Conservation (phyloP, 768 basidiomycete genomes). For the Boletellus emodensis region DNA sequence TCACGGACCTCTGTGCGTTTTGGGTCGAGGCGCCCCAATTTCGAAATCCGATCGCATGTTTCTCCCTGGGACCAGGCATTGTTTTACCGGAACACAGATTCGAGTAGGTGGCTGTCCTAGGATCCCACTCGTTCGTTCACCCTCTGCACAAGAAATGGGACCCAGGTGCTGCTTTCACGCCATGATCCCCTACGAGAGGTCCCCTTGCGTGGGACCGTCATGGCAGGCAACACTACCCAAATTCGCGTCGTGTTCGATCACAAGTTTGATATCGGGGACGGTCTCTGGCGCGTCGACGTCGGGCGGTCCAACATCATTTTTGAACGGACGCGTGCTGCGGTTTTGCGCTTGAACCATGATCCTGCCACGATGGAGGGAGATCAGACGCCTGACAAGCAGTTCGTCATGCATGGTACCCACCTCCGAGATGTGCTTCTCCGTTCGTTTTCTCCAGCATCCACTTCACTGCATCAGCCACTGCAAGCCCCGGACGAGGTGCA, state of each 20-base stretch:
- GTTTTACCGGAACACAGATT: conserved; percentile 64
- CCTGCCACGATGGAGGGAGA: conserved; percentile 38
- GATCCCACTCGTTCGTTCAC: conserved; percentile 1
- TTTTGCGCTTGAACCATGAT: conserved; percentile 54
- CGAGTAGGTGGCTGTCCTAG: conserved; percentile 45
- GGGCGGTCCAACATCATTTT: conserved; percentile 63
- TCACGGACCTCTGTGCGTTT: conserved; percentile 62
- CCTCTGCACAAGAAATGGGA: conserved; percentile 53
- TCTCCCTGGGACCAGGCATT: conserved; percentile 60
- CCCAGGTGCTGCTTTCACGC: conserved; percentile 61
- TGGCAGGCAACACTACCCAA: conserved; percentile 46
- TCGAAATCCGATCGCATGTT: conserved; percentile 64
- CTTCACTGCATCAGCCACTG: conserved; percentile 28
- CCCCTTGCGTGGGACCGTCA: conserved; percentile 52
- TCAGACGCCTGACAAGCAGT: conserved; percentile 39
- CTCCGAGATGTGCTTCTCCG: conserved; percentile 69
- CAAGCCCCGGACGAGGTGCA: conserved; percentile 38
- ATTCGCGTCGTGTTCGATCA: conserved; percentile 58
- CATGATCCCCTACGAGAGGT: conserved; percentile 57
- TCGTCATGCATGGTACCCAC: conserved; percentile 64
- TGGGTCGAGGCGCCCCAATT: conserved; percentile 65
- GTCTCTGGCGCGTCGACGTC: conserved; percentile 66
- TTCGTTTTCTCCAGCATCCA: conserved; percentile 40
- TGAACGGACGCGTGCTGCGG: conserved; percentile 66
- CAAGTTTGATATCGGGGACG: conserved; percentile 39